Evolutionary conservation across 164 flowering plant species (phyloP).

Genomic region (Piper betle): DNA sequence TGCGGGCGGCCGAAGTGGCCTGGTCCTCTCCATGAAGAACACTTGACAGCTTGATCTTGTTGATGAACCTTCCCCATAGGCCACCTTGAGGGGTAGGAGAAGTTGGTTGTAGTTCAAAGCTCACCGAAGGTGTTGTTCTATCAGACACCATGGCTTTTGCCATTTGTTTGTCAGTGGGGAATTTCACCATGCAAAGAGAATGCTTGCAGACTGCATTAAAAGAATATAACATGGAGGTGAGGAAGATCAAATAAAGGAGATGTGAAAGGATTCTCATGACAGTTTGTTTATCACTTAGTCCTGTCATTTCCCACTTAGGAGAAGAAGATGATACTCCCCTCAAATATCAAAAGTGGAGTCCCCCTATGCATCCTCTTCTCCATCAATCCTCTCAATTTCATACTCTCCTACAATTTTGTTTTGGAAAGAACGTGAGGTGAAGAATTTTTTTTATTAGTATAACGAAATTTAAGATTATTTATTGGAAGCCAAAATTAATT

Average conservation of each 20-base stretch:
- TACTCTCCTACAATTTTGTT: not conserved
- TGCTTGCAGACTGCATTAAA: not conserved
- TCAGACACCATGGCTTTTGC: conserved; percentile 6
- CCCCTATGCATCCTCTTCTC: conserved; percentile 2
- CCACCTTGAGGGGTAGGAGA: conserved; percentile 3
- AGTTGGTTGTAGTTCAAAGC: conserved; percentile 19
- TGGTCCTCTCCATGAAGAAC: conserved; percentile 14
- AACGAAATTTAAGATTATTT: no score
- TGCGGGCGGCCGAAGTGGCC: conserved; percentile 10
- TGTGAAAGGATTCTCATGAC: conserved; percentile 2
- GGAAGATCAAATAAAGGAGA: conserved; percentile 1
- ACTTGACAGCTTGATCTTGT: conserved; percentile 7
- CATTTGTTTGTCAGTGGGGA: not conserved
- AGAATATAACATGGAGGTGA: conserved; percentile 3
- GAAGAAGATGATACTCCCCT: conserved; percentile 8
- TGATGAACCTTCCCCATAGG: conserved; percentile 12
- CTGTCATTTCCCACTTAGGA: conserved; percentile 40
- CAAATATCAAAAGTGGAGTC: conserved; percentile 19
- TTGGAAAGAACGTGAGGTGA: not conserved
- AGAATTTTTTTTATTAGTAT: not conserved
- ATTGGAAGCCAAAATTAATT: not conserved
- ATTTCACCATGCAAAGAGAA: not conserved
- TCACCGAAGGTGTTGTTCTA: conserved; percentile 9
- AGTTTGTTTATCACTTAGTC: conserved; percentile 12
- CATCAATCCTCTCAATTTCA: not conserved